Evolutionary conservation across 2,329 filamentous ascomycete species (phyloP).

Genomic region (Exophiala xenobiotica): DNA sequence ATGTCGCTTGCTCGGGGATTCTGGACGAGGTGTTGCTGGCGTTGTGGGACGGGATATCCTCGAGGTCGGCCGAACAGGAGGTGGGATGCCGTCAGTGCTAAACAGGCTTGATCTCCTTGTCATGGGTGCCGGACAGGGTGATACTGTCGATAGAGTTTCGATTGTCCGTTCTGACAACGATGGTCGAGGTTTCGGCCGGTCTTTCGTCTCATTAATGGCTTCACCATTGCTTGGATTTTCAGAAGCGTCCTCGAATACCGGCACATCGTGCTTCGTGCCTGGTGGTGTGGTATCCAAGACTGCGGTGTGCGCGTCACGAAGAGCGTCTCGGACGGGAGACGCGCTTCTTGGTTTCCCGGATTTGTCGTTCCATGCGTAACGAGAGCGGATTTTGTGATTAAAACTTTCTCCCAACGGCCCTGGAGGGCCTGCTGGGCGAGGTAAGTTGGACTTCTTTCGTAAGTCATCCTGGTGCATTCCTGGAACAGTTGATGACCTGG

Average conservation of each 20-base stretch:
- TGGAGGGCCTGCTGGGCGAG: slow-evolving; percentile 10
- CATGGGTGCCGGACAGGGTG: slow-evolving; percentile 70
- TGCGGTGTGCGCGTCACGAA: slow-evolving; percentile 15
- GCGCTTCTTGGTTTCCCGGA: slow-evolving; percentile 10
- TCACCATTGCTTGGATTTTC: slow-evolving; percentile 23
- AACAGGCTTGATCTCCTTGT: slow-evolving; percentile 69
- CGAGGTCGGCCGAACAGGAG: slow-evolving; percentile 64
- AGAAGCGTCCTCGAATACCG: slow-evolving; percentile 24
- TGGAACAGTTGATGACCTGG: slow-evolving; percentile 10
- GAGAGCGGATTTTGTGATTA: slow-evolving; percentile 20
- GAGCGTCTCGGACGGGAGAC: slow-evolving; percentile 27
- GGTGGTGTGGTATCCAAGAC: slow-evolving; percentile 30
- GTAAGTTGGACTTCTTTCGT: slow-evolving; percentile 20
- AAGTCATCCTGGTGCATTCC: slow-evolving; percentile 24
- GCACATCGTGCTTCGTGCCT: slow-evolving; percentile 21
- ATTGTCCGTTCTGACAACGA: slow-evolving; percentile 82
- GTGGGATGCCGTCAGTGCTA: slow-evolving; percentile 60
- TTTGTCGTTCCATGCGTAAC: slow-evolving; percentile 23
- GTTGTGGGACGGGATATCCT: slow-evolving; percentile 43
- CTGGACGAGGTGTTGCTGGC: slow-evolving; percentile 15
- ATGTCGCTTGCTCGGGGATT: slow-evolving; percentile 23
- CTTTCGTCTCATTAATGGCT: slow-evolving; percentile 14
- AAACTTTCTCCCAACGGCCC: slow-evolving; percentile 20
- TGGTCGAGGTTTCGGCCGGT: slow-evolving; percentile 36
- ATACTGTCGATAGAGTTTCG: slow-evolving; percentile 75